Evolutionary conservation across 371 early-diverging fungal species (phyloP).

Genomic region (Mortierella sp.): DNA sequence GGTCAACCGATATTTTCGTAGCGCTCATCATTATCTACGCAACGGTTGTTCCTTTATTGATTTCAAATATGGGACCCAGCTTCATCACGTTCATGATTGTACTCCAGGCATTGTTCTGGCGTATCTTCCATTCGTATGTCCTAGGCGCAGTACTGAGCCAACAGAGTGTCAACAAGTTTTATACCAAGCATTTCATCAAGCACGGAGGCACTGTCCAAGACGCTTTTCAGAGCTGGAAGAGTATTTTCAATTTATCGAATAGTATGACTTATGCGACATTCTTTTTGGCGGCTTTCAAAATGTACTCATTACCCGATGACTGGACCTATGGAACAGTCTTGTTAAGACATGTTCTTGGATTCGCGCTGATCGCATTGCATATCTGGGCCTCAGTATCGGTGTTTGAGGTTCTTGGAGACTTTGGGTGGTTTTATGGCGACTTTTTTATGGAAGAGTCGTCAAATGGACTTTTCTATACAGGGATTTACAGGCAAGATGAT

Average conservation of each 20-base stretch:
- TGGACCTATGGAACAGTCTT: slow-evolving; percentile 80
- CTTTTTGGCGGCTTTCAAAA: slow-evolving; percentile 76
- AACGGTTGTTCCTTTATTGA: slow-evolving; percentile 72
- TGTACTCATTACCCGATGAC: slow-evolving; percentile 78
- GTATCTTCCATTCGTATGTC: slow-evolving; percentile 83
- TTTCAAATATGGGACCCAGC: slow-evolving; percentile 62
- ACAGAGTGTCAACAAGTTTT: slow-evolving; percentile 85
- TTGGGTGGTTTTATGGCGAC: slow-evolving; percentile 94
- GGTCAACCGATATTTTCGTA: slow-evolving; percentile 85
- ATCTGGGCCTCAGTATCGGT: slow-evolving; percentile 88
- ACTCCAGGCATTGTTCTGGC: slow-evolving; percentile 88
- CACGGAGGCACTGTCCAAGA: slow-evolving; percentile 88
- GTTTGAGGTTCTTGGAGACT: slow-evolving; percentile 90
- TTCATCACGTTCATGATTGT: slow-evolving; percentile 61
- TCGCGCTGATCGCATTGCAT: slow-evolving; percentile 84
- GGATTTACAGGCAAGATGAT: slow-evolving; percentile 78
- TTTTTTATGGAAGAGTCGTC: slow-evolving; percentile 83
- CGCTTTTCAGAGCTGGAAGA: slow-evolving; percentile 95
- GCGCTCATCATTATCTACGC: slow-evolving; percentile 82
- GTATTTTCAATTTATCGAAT: slow-evolving; percentile 89
- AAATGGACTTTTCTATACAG: slow-evolving; percentile 78
- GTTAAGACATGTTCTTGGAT: slow-evolving; percentile 81
- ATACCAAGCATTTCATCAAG: slow-evolving; percentile 93
- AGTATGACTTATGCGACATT: slow-evolving; percentile 91
- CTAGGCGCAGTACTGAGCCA: slow-evolving; percentile 81